Percentiles rank a stretch among this genome's conserved stretches.
phyloP scores from a whole-genome alignment of 495 filamentous ascomycete genomes.

The Pyrenopolyporus hunteri region DNA sequence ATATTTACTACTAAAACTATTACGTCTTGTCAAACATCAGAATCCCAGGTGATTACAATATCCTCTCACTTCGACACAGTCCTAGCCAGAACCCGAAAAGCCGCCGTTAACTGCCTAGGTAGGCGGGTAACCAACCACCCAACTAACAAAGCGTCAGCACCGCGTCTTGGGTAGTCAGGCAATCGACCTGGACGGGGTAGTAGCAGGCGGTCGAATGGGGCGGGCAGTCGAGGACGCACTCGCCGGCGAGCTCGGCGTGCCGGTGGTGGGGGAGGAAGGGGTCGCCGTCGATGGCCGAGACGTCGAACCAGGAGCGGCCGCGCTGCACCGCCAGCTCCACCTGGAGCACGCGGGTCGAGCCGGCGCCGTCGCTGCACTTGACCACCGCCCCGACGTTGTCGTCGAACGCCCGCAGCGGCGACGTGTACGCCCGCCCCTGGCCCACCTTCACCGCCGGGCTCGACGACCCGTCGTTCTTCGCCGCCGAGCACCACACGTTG shows the following conservation, averaged over 20 bases:
- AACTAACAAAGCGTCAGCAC: conserved; percentile 16
- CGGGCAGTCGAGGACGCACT: conserved; percentile 25
- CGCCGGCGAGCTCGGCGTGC: conserved; percentile 25
- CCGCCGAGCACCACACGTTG: conserved; percentile 17
- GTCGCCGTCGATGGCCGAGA: conserved; percentile 26
- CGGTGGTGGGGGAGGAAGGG: conserved; percentile 23
- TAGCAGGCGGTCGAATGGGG: conserved; percentile 1
- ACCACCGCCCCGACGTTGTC: conserved; percentile 30
- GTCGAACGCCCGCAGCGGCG: conserved; percentile 18
- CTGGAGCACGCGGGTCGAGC: conserved; percentile 15
- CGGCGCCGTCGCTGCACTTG: conserved; percentile 14
- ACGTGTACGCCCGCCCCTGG: conserved; percentile 2
- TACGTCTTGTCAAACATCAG: too few species aligned
- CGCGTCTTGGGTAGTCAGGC: not conserved
- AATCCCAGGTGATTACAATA: too few species aligned
- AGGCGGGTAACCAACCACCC: not conserved
- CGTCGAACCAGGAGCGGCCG: conserved; percentile 24
- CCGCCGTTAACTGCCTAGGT: not conserved
- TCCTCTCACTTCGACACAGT: not conserved
- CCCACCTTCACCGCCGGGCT: not conserved
- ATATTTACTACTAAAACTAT: too few species aligned
- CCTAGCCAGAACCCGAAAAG: not conserved
- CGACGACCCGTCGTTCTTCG: conserved; percentile 33
- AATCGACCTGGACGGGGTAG: conserved; percentile 25
- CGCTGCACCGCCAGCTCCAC: conserved; percentile 22